Percentiles rank a stretch among this genome's conserved stretches.
phyloP scores from a whole-genome alignment of 1,284 basidiomycete species.

The Leucoagaricus sp. region DNA sequence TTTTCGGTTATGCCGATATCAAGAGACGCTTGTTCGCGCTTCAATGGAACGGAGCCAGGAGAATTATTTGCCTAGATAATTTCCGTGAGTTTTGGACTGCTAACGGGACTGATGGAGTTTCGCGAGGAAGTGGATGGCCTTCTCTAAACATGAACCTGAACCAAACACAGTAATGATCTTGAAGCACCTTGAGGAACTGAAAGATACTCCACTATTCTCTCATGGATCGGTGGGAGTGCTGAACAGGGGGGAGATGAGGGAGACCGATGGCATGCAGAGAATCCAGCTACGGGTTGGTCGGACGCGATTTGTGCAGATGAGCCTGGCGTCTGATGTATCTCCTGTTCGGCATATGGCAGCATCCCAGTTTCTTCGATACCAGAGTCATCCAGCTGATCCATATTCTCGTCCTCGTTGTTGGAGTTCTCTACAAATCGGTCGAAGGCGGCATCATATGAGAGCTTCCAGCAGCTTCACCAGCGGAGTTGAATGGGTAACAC shows the following conservation, averaged over 20 bases:
- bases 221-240: not conserved
- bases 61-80: conserved; percentile 6
- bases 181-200: not conserved
- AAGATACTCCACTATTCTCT: not conserved
- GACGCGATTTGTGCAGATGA: not conserved
- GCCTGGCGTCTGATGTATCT: not conserved
- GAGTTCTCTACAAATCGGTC: conserved; percentile 5
- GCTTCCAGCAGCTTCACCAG: not conserved
- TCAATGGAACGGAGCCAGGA: not conserved
- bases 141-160: not conserved
- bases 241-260: not conserved
- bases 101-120: not conserved
- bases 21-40: not conserved
- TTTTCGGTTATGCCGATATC: not conserved
- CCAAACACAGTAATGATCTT: not conserved
- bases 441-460: not conserved
- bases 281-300: not conserved
- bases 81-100: conserved; percentile 4
- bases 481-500: not conserved
- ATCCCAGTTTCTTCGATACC: conserved; percentile 2
- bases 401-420: not conserved
- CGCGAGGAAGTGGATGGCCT: not conserved
- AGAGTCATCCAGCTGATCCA: conserved; percentile 5
- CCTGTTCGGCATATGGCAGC: no score
- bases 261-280: not conserved